A percentile compares a stretch with the other conserved stretches of the same genome.
Conservation (phyloP, 495 filamentous ascomycete genomes). For the Cladorrhinum samala region DNA sequence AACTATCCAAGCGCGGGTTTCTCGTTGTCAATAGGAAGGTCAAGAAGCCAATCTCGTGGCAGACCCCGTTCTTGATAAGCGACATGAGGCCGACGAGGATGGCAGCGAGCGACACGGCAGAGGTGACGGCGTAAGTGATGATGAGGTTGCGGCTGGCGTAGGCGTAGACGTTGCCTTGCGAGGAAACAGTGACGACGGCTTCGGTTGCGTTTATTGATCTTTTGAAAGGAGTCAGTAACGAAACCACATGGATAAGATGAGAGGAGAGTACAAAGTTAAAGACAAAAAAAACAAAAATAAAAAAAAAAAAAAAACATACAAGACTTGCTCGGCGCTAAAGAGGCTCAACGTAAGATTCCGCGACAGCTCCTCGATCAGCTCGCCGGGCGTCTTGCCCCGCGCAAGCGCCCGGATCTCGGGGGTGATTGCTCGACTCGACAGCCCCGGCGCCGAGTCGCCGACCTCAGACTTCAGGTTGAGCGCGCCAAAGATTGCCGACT, state of each 20-base stretch:
- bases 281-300: too few relatives aligned
- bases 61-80: not conserved
- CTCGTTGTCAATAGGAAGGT: not conserved
- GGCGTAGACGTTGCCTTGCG: not conserved
- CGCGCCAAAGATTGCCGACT: not conserved
- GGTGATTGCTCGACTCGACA: not conserved
- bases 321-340: not conserved
- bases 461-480: not conserved
- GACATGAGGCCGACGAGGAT: not conserved
- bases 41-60: not conserved
- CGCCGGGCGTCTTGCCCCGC: not conserved
- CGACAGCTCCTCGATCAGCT: not conserved
- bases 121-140: not conserved
- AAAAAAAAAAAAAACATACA: not conserved
- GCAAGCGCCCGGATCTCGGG: not conserved
- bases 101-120: not conserved
- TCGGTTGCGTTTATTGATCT: not conserved
- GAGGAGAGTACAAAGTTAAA: too few relatives aligned
- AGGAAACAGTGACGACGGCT: not conserved
- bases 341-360: not conserved
- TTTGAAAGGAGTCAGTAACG: not conserved
- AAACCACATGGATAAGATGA: too few relatives aligned
- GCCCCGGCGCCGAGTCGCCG: not conserved
- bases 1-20: not conserved
- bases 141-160: not conserved